Evolutionary conservation across 352 stramenopile genomes (phyloP).

Genomic region (Aphanomyces invadans): DNA sequence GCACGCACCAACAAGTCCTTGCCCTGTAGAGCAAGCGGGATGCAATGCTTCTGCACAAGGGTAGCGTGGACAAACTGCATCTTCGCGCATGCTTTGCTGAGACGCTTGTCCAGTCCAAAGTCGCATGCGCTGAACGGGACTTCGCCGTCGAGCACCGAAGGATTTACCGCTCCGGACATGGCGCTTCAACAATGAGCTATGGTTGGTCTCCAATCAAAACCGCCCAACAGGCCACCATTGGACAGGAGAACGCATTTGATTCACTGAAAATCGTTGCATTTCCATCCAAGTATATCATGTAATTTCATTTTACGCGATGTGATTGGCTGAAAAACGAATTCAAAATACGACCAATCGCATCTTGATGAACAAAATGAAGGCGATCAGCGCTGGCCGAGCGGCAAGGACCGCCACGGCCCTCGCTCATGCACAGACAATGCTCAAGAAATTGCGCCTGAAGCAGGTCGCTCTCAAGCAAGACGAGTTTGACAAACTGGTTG

Average conservation of each 20-base stretch:
- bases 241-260: not conserved
- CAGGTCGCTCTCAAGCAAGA: not conserved
- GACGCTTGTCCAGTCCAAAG: conserved; percentile 87
- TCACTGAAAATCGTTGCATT: not conserved
- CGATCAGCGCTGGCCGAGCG: not conserved
- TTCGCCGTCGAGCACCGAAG: conserved; percentile 68
- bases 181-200: conserved; percentile 13
- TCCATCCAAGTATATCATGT: not conserved
- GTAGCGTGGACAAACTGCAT: conserved; percentile 91
- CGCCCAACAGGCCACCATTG: not conserved
- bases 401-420: not conserved
- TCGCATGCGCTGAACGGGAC: conserved; percentile 68
- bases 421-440: not conserved
- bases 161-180: conserved; percentile 46
- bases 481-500: conserved; percentile 17
- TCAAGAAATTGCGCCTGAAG: not conserved
- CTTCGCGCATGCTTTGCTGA: conserved; percentile 89
- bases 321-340: not conserved
- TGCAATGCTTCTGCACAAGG: conserved; percentile 93
- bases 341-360: not conserved
- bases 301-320: not conserved
- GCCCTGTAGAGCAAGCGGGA: conserved; percentile 87
- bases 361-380: not conserved
- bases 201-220: not conserved
- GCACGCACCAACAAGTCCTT: conserved; percentile 91